Evolutionary conservation across 148 eudicot genomes (phyloP).

Genomic region (Mesembryanthemum crystallinum): DNA sequence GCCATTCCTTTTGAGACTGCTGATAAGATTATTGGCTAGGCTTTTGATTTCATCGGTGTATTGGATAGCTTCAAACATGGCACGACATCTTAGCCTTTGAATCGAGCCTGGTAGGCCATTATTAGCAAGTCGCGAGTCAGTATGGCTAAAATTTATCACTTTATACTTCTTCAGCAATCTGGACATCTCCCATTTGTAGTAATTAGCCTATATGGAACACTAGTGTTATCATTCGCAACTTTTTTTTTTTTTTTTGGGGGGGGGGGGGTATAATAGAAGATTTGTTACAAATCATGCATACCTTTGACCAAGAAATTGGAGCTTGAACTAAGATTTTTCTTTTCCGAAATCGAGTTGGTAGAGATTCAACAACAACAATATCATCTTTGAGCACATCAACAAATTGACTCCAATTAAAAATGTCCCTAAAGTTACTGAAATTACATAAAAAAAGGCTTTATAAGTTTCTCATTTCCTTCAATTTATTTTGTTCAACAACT

Average conservation of each 20-base stretch:
- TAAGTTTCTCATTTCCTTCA: too few relatives aligned
- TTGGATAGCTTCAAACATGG: conserved; percentile 53
- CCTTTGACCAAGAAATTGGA: conserved; percentile 82
- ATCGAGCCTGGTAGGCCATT: conserved; percentile 51
- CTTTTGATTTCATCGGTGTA: conserved; percentile 53
- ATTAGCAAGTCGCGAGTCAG: conserved; percentile 67
- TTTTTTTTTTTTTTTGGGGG: too few relatives aligned
- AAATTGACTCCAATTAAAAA: conserved; percentile 64
- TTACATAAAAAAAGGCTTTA: too few relatives aligned
- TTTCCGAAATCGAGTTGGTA: conserved; percentile 40
- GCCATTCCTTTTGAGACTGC: conserved; percentile 34
- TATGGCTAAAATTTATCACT: conserved; percentile 41
- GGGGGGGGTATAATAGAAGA: too few relatives aligned
- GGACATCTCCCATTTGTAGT: conserved; percentile 23
- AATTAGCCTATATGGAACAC: too few relatives aligned
- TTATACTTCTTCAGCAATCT: conserved; percentile 7
- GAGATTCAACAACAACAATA: conserved; percentile 41
- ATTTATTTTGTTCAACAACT: too few relatives aligned
- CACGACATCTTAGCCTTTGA: conserved; percentile 66
- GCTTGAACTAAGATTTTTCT: conserved; percentile 43
- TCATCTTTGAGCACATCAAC: conserved; percentile 51
- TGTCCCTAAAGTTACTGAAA: conserved; percentile 65
- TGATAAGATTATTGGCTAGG: conserved; percentile 42
- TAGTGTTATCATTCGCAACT: too few relatives aligned
- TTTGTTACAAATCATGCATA: too few relatives aligned